Percentiles rank a stretch among this genome's conserved stretches.
phyloP scores from a whole-genome alignment of 202 grass and related monocot species.

The Dendrocalamus latiflorus region DNA sequence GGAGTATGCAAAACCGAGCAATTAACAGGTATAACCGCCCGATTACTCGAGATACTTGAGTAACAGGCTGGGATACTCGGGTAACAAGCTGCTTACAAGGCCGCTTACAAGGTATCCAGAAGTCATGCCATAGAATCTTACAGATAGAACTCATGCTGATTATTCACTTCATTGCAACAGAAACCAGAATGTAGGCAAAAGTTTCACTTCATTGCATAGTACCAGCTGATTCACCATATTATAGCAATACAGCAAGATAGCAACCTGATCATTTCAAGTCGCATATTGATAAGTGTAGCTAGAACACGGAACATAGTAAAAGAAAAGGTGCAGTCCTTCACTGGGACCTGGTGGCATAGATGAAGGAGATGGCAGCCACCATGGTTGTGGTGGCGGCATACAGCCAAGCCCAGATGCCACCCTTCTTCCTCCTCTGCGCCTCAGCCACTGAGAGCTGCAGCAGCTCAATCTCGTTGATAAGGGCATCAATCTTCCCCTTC shows the following conservation, averaged over 20 bases:
- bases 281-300: constrained; percentile 1
- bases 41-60: no score
- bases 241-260: constrained; percentile 19
- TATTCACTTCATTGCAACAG: no score
- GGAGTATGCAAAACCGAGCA: no score
- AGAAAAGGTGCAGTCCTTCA: constrained; percentile 29
- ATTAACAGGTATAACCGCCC: no score
- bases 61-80: no score
- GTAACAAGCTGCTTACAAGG: no score
- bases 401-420: constrained; percentile 69
- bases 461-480: constrained; percentile 40
- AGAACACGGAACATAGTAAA: constrained; percentile 1
- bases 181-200: background rate
- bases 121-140: background rate
- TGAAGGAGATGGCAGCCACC: constrained; percentile 74
- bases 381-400: constrained; percentile 61
- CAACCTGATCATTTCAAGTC: constrained; percentile 24
- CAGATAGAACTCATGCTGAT: background rate
- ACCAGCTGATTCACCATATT: constrained; percentile 25
- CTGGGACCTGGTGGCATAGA: constrained; percentile 49
- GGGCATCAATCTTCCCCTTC: constrained; percentile 38
- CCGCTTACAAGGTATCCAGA: no score
- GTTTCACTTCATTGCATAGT: constrained; percentile 32
- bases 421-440: no score
- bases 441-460: constrained; percentile 56